Base-by-base conservation (phyloP, 192 early-diverging fungal species). In the Chytriomyces hyalinus region DNA sequence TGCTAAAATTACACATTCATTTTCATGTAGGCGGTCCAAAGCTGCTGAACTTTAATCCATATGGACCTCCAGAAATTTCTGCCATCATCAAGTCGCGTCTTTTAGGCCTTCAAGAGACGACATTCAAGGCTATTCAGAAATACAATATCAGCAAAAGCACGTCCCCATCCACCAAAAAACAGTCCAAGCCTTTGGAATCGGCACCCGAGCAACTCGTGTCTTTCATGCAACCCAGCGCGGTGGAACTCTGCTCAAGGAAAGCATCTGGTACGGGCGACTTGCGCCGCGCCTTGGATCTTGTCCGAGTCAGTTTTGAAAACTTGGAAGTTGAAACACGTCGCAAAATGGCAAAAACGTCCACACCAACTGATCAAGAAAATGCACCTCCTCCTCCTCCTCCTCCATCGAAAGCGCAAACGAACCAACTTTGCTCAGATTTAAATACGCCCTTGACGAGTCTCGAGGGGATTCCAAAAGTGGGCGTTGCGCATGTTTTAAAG, bases 231-330 rank as follows among this genome's bases (percentile, higher is more conserved):
- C 82, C 89, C 28, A 86, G 84, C 13, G 97, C 96, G 6, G 87
- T 99, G 28, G 96, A 98, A 78, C 79, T 99, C 8, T 95, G 94
- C 79, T 95, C 97, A 24, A 89, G 95, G 50, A 99, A 97, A 84
- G 91, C 95, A 0, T 92, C 94, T 24, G 89, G 89, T 0, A 95
- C 93, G 1, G 97, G 97, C 17, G 85, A 84, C 70, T 65, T 85
- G 17, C 20, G 83, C 15, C 85, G 79, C 53, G 83, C 82, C 11
- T 65, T 88, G 17, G 84, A 85, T 75, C 80, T 84, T 22, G 45
- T 84, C 75, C 65, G 70, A 76, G 72, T 82, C 53, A 47, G 66
- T 81, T 63, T 73, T 43, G 72, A 73, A 48, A 44, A 46, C 13
- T n/a, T 73, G 20, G 72, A 73, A 45, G n/a, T 61, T 0, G 72